Evolutionary conservation across 2,329 filamentous ascomycete genomes (phyloP).

Genomic region (Colletotrichum sidae): DNA sequence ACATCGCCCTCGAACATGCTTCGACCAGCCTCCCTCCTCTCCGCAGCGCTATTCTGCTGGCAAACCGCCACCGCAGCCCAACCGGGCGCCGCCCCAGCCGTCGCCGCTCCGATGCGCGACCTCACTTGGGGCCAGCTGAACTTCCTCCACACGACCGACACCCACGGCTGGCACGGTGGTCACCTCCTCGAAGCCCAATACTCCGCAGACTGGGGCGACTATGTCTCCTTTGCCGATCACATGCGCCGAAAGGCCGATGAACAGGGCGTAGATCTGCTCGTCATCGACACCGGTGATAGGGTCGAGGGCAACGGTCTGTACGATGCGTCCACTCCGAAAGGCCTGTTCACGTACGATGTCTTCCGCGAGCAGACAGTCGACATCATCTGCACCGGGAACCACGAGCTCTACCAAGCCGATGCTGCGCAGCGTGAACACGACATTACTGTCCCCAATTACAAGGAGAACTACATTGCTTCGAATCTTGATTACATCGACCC

Average conservation of each 20-base stretch:
- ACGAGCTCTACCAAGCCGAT: slow-evolving; percentile 89
- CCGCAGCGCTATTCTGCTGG: slow-evolving; percentile 44
- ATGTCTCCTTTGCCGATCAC: slow-evolving; percentile 90
- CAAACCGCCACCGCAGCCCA: slow-evolving; percentile 68
- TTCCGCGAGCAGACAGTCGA: slow-evolving; percentile 86
- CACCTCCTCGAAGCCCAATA: slow-evolving; percentile 95
- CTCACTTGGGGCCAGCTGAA: slow-evolving; percentile 95
- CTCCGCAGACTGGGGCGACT: slow-evolving; percentile 97
- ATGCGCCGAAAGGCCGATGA: slow-evolving; percentile 83
- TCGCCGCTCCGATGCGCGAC: slow-evolving; percentile 83
- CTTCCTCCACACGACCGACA: slow-evolving; percentile 96
- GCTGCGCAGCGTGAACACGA: slow-evolving; percentile 83
- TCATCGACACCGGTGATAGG: slow-evolving; percentile 95
- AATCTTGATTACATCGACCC: slow-evolving; percentile 91
- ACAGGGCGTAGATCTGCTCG: slow-evolving; percentile 83
- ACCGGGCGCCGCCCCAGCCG: slow-evolving; percentile 81
- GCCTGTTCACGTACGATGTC: slow-evolving; percentile 89
- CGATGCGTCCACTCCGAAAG: slow-evolving; percentile 88
- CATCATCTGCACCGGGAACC: slow-evolving; percentile 88
- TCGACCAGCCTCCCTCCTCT: slow-evolving; percentile 17
- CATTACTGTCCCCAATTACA: slow-evolving; percentile 85
- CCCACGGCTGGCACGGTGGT: slow-evolving; percentile 94
- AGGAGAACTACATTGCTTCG: slow-evolving; percentile 84
- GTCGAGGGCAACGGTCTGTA: slow-evolving; percentile 96
- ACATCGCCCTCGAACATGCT: slow-evolving; percentile 15